A percentile compares a stretch with the other conserved stretches of the same genome.
Evolutionary conservation across 2,329 filamentous ascomycete genomes (phyloP).

Genomic region (Arthrobotrys sinensis): DNA sequence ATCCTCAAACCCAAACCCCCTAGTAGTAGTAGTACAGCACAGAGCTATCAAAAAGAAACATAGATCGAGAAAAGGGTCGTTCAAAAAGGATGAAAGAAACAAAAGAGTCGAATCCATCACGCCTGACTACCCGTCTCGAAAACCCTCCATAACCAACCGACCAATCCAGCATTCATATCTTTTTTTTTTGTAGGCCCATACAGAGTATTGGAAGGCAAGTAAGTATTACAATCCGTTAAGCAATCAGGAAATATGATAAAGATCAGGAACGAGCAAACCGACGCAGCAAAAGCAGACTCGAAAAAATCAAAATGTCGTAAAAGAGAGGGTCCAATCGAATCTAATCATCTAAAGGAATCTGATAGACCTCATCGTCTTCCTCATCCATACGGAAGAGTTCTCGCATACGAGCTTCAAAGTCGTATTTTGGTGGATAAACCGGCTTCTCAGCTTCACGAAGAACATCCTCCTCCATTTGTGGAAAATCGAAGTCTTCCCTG

Average conservation of each 20-base stretch:
- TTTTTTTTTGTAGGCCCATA: neutral
- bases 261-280: conserved; percentile 4
- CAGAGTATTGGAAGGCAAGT: neutral
- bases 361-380: conserved; percentile 54
- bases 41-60: neutral
- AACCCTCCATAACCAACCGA: neutral
- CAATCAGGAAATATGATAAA: conserved; percentile 7
- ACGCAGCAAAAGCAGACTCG: conserved; percentile 3
- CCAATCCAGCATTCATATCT: conserved; percentile 2
- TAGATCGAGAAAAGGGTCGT: neutral
- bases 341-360: conserved; percentile 51
- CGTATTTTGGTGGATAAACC: conserved; percentile 31
- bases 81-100: neutral
- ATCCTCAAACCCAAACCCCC: conserved; percentile 3
- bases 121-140: conserved; percentile 19
- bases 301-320: conserved; percentile 16
- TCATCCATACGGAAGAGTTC: conserved; percentile 52
- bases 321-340: neutral
- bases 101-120: conserved; percentile 18
- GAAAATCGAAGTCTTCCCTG: conserved; percentile 39
- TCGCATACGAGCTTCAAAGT: conserved; percentile 43
- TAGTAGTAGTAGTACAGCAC: conserved; percentile 23
- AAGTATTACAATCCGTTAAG: conserved; percentile 8
- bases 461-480: conserved; percentile 37
- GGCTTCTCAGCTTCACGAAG: conserved; percentile 43